phyloP scores from a whole-genome alignment of 1,284 basidiomycete genomes.

The Leucoagaricus sp. region DNA sequence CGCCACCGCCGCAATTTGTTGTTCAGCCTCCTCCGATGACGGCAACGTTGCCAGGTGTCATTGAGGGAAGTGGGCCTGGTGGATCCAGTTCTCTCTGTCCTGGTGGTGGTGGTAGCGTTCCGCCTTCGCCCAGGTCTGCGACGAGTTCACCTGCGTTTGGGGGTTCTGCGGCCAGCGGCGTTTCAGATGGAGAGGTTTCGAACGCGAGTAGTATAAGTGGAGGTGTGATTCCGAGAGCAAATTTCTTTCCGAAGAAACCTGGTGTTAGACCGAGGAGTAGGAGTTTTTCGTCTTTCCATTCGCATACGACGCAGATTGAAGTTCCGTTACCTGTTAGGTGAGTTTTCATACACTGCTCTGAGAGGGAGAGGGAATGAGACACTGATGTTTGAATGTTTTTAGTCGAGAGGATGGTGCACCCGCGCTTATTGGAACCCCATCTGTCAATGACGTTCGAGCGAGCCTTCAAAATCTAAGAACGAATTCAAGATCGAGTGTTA shows the following conservation, averaged over 20 bases:
- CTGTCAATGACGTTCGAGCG: constrained; percentile 25
- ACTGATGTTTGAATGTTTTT: constrained; percentile 1
- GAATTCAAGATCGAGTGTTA: constrained; percentile 10
- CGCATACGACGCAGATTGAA: constrained; percentile 33
- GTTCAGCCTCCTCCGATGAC: not conserved
- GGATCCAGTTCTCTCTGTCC: not conserved
- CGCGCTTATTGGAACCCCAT: constrained; percentile 20
- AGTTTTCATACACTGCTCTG: constrained; percentile 19
- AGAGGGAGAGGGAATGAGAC: too few relatives aligned
- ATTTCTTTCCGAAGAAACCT: constrained; percentile 60
- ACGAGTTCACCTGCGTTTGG: not conserved
- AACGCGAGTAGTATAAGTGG: not conserved
- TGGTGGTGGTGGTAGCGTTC: not conserved
- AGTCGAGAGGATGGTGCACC: constrained; percentile 30
- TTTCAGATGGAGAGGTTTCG: not conserved
- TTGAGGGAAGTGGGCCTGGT: not conserved
- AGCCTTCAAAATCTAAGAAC: constrained; percentile 26
- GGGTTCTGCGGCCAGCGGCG: too few relatives aligned
- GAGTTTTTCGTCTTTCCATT: constrained; percentile 72
- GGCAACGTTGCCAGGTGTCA: not conserved
- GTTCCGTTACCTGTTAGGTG: constrained; percentile 38
- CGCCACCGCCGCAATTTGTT: not conserved
- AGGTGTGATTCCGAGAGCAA: constrained; percentile 48
- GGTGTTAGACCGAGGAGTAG: constrained; percentile 62
- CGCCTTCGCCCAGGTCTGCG: not conserved